Base-by-base conservation (phyloP, 2,329 filamentous ascomycete genomes). In the Xylaria sp. region DNA sequence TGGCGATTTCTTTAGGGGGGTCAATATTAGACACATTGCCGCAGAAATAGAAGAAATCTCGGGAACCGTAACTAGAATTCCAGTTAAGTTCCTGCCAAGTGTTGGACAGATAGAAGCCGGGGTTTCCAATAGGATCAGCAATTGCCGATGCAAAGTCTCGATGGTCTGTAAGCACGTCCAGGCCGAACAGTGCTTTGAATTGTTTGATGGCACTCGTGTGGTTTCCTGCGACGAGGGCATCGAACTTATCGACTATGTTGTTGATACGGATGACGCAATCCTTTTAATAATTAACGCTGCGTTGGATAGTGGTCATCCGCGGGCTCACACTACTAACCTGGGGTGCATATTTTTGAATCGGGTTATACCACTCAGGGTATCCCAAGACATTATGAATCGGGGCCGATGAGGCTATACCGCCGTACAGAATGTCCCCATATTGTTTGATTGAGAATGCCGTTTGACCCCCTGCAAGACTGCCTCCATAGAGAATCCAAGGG, bases 1-100 rank as follows among this genome's bases (percentile, higher is more conserved):
- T 71, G 1, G 77, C 78, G 55, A 82, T 75, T 43, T 77, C 76
- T 25, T 71, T 74, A 0, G 81, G 78, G 0, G 80, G 73, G 49
- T 80, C 69, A 31, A 78, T 69, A 58, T 83, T 77, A 1, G 82
- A 82, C 44, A 85, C 76, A 54, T 83, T 85, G 8, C 73, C 75
- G 69, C 82, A 85, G 72, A 85, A 85, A 44, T 77, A 65, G 71
- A 78, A 85, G 68, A 85, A 84, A 66, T 85, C 80, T 4, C 77
- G 68, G 1, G 74, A 74, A 40, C 75, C 76, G 58, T 79, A 77
- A 0, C 62, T 73, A 0, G 67, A 58, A 47, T 72, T 70, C 82
- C 82, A 85, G 58, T 80, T 82, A 9, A 85, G 71, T 66, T 85
- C 83, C 72, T 85, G 82, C 82, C 83, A 85, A 4, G 82, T 84